A percentile compares a stretch with the other conserved stretches of the same genome.
Conservation (phyloP, 805 yeast genomes). For the Wickerhamiella australiensis region DNA sequence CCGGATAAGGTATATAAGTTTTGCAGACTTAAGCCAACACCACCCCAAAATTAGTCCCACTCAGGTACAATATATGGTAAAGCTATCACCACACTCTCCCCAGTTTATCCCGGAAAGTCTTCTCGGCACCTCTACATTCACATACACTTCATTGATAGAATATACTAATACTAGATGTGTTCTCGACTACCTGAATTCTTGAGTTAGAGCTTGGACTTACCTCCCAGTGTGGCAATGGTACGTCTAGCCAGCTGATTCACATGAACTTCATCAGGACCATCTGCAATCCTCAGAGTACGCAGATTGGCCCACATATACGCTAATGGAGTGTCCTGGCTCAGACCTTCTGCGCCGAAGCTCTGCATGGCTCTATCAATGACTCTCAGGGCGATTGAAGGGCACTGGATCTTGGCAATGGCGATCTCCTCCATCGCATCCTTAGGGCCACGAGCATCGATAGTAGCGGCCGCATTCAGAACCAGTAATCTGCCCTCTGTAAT, state of each 20-base stretch:
- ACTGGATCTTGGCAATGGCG: slow-evolving; percentile 50
- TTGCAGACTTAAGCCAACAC: too few relatives aligned
- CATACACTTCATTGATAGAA: too few relatives aligned
- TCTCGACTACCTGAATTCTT: too few relatives aligned
- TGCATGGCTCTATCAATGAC: slow-evolving; percentile 53
- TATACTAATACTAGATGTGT: too few relatives aligned
- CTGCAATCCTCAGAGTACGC: slow-evolving; percentile 50
- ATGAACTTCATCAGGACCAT: slow-evolving; percentile 62
- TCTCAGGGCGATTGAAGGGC: slow-evolving; percentile 43
- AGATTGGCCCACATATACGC: slow-evolving; percentile 41
- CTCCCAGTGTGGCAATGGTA: slow-evolving; percentile 9
- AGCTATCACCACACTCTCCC: too few relatives aligned
- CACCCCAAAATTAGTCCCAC: too few relatives aligned
- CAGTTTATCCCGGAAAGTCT: too few relatives aligned
- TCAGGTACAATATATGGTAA: too few relatives aligned
- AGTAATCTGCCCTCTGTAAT: slow-evolving; percentile 42
- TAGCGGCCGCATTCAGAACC: slow-evolving; percentile 49
- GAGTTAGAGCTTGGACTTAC: neutral
- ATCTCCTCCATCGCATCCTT: slow-evolving; percentile 46
- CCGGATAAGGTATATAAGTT: too few relatives aligned
- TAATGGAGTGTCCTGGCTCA: slow-evolving; percentile 48
- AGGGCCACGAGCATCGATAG: slow-evolving; percentile 42
- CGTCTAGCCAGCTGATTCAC: slow-evolving; percentile 42
- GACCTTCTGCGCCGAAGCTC: slow-evolving; percentile 54
- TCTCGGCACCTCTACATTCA: too few relatives aligned